Evolutionary conservation across 2,329 filamentous ascomycete species (phyloP), one percentile per base, ranked within the genome.

Genomic region (Trichoderma aggressivum): DNA sequence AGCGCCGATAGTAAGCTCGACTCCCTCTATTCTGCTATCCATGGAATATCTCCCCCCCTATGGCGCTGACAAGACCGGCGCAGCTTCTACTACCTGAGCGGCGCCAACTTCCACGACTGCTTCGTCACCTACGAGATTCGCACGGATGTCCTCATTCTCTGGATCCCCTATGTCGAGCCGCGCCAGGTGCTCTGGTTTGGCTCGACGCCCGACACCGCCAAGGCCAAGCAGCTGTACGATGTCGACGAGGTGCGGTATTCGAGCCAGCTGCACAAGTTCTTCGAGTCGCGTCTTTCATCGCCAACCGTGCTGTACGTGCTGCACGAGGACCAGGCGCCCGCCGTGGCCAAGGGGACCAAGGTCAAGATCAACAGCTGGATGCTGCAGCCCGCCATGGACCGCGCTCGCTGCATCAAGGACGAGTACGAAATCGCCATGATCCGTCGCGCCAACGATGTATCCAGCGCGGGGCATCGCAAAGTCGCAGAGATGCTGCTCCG

Each of bases 401-500:
- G 89, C 69, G 91, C 91, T 26, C 91, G 95, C 36, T 91, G 95
- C 2, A 85, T 93, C 80, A 98, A 98, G 83, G 91, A 92, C 60
- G 86, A 88, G n/a, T 93, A 97, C 78, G 95, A 99, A 79, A 86
- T 98, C 66, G 89, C 88, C 5, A 87, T 96, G 75, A 91, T 98
- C 77, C 89, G 91, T 18, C 90, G 90, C 71, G 95, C 96, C 39
- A 96, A 94, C 78, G 87, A 86, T 55, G 89, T 98, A 74, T 94
- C 93, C 3, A 90, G 92, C 1, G 84, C 86, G 39, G 96, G 92
- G 0, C 96, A 98, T 80, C 86, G 88, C 58, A 87, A 87, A 32
- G 91, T 97, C 12, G 89, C 95, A 70, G 84, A 86, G 74, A 85
- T 86, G 3, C 85, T 96, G 26, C 84, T 86, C 26, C 78, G 79